Evolutionary conservation across 2,329 filamentous ascomycete species (phyloP), one percentile per base, ranked within the genome.

Genomic region (Aureobasidium sp.): DNA sequence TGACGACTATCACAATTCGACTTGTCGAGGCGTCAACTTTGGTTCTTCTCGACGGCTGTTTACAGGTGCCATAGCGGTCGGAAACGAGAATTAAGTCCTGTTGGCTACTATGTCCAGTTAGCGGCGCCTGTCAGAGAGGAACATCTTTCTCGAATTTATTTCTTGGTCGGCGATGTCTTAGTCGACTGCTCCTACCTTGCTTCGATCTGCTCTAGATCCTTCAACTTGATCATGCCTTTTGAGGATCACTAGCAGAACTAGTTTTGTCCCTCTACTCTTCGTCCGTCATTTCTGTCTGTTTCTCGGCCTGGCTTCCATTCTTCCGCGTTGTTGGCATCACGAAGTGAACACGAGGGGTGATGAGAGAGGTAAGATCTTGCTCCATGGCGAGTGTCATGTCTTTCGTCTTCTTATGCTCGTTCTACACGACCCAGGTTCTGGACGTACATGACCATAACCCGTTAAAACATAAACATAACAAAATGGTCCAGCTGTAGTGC

Each of bases 381-480:
- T 50, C 5, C n/a, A 33, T 27, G 27, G 14, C 15, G 5, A 7
- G 14, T 19, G 14, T 11, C 22, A 29, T 27, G 14, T 27, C 24
- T 47, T 29, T 27, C 7, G 44, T 8, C 15, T 24, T 47, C n/a
- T 14, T 47, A 27, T n/a, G 14, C 24, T 47, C 24, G 29, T 27
- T 29, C 22, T 17, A 29, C 6, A 27, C 14, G 44, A 39, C 14
- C 2, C 7, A 47, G 14, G 44, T 3, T 15, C 3, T 14, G 44
- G 8, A n/a, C 11, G 7, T 39, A 17, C 14, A 17, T n/a, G 2
- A 27, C 3, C 49, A 3, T 11, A 17, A 6, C 14, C 31, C 31
- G 7, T 29, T 62, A 65, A 75, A 5, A 67, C 66, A 65, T 79
- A 79, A 5, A 78, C 70, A 62, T 79, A 80, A 64, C 77, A 80